These are phyloP conservation scores for Penicillium silybi DNA, from an alignment of 495 filamentous ascomycete species.

Conservation along the genomic window DNA sequence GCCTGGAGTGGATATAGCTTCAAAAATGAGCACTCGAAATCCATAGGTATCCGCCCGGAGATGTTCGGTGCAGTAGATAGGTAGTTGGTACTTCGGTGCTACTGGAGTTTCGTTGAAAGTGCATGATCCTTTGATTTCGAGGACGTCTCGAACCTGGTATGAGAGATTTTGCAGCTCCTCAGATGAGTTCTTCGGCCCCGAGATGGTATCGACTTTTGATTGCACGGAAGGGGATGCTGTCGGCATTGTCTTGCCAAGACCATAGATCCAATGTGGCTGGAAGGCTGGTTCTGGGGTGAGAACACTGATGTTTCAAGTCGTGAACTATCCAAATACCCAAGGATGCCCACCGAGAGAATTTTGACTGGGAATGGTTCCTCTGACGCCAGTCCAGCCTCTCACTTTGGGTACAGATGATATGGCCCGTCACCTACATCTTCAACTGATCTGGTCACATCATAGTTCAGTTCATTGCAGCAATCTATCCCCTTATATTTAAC, in stretches of 20 bases:
- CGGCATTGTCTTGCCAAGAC: neutral
- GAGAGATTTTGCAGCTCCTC: too few species aligned
- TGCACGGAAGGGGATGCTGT: neutral
- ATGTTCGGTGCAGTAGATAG: too few species aligned
- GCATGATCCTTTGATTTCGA: too few species aligned
- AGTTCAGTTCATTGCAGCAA: neutral
- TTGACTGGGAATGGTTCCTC: neutral
- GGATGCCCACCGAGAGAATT: neutral
- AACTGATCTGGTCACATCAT: neutral
- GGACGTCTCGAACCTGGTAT: too few species aligned
- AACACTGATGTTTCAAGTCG: neutral
- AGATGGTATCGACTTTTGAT: neutral
- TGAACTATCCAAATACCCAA: neutral
- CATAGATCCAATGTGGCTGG: neutral
- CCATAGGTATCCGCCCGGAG: too few species aligned
- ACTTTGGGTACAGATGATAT: neutral
- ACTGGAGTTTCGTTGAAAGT: too few species aligned
- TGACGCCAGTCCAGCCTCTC: neutral
- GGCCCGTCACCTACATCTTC: neutral
- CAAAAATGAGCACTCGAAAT: slow-evolving; percentile 4
- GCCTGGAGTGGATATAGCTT: slow-evolving; percentile 3
- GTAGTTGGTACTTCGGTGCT: too few species aligned
- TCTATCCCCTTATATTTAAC: too few species aligned
- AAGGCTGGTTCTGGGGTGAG: neutral
- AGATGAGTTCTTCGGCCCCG: neutral